phyloP scores from a whole-genome alignment of 2,329 filamentous ascomycete species.

The Incumbomyces delicatus region DNA sequence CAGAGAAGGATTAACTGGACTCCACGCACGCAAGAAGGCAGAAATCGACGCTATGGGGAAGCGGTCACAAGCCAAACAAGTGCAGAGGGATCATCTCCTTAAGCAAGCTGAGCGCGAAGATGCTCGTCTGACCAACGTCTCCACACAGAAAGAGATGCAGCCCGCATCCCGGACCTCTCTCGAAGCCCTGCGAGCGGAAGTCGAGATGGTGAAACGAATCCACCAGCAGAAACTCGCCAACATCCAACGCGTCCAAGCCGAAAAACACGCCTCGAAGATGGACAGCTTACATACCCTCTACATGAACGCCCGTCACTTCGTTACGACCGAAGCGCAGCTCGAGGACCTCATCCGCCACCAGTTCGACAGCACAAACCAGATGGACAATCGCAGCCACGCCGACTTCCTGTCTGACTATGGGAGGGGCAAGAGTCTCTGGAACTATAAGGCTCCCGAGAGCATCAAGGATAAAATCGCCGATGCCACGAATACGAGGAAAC shows the following conservation, averaged over 20 bases:
- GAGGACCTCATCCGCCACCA: conserved; percentile 60
- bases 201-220: conserved; percentile 32
- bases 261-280: conserved; percentile 51
- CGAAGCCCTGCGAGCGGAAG: conserved; percentile 10
- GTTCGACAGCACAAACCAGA: conserved; percentile 50
- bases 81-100: conserved; percentile 42
- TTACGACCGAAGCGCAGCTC: conserved; percentile 70
- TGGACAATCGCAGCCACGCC: conserved; percentile 15
- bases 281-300: conserved; percentile 79
- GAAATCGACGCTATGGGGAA: conserved; percentile 28
- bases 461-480: conserved; percentile 37
- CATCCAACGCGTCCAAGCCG: conserved; percentile 35
- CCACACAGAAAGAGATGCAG: conserved; percentile 47
- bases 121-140: conserved; percentile 64
- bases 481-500: conserved; percentile 12
- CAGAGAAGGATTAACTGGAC: conserved; percentile 56
- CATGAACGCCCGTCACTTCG: conserved; percentile 78
- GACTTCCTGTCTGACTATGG: conserved; percentile 28
- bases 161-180: conserved; percentile 29
- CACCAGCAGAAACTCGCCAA: conserved; percentile 25
- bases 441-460: conserved; percentile 38
- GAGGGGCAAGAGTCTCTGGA: conserved; percentile 42
- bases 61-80: conserved; percentile 40
- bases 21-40: conserved; percentile 56
- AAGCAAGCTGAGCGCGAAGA: conserved; percentile 62